Base-by-base conservation (phyloP, 148 eudicot genomes). In the Vaccinium vitisidaea region DNA sequence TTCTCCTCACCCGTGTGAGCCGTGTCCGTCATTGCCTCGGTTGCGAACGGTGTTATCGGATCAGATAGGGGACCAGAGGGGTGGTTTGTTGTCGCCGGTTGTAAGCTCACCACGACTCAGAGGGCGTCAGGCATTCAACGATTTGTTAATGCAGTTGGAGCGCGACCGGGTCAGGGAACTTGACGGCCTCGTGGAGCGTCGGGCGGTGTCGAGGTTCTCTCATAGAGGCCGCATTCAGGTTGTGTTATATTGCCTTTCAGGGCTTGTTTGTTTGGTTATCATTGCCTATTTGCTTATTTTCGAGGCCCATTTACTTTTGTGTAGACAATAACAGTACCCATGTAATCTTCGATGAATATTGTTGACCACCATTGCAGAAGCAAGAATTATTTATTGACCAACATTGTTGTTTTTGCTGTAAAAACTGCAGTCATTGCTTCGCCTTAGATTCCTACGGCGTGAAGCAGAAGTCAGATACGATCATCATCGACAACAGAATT, bases 141-240 rank as follows among this genome's bases (percentile, higher is more conserved):
- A 92, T 84, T 77, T 94, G 83, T 86, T 90, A 16, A 83, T 85
- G 84, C 85, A 84, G 75, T 75, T 90, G 86, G 92, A 94, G 86
- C 86, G 87, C 15, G 90, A 93, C 10, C 86, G 96, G 73, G 86
- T 84, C 23, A 82, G 84, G 59, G 98, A 95, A 86, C 87, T 95
- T 73, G 87, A 94, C 30, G 69, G 74, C 10, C 76, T 94, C 27
- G 84, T 58, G 30, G 89, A 87, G 43, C 89, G 90, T 43, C 88
- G 77, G 7, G 78, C 87, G 0, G 98, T 95, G 5, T 86, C 98
- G 0, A 90, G 87, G 36, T 95, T 95, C 81, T 86, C 93, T 1
- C 91, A 93, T 19, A 88, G 93, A 76, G 98, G 96, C 48, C 92
- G 93, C 76, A 91, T 95, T 88, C 98, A 94, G 95, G 98, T 94